A percentile compares a stretch with the other conserved stretches of the same genome.
Evolutionary conservation across 2,329 filamentous ascomycete genomes (phyloP).

Genomic region (Plenodomus lindquistii): DNA sequence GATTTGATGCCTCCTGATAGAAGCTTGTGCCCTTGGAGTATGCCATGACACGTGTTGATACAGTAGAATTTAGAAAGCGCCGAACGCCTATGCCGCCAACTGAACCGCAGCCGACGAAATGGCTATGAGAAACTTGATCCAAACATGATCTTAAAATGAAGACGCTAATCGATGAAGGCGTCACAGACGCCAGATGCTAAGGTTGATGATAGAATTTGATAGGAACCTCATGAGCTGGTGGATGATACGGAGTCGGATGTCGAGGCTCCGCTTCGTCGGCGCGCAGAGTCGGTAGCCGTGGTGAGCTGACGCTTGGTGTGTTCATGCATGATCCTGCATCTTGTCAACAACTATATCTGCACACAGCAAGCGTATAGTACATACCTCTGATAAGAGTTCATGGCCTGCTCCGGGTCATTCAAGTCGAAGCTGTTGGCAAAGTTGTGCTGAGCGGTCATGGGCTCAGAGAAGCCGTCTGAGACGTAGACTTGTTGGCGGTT

Average conservation of each 20-base stretch:
- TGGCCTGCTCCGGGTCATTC: slow-evolving; percentile 43
- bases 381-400: slow-evolving; percentile 51
- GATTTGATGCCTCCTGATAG: no score
- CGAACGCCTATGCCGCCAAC: background rate
- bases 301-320: slow-evolving; percentile 55
- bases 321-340: slow-evolving; percentile 53
- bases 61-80: background rate
- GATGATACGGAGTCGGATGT: slow-evolving; percentile 24
- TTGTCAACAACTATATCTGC: slow-evolving; percentile 12
- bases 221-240: slow-evolving; percentile 15
- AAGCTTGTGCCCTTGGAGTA: no score
- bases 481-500: slow-evolving; percentile 41
- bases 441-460: slow-evolving; percentile 48
- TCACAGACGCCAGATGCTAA: no score
- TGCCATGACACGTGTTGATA: no score
- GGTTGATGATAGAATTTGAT: background rate
- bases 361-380: slow-evolving; percentile 5
- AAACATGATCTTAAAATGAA: background rate
- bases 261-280: slow-evolving; percentile 39
- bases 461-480: slow-evolving; percentile 46
- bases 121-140: background rate
- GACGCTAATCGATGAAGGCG: no score
- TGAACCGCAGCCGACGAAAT: background rate
- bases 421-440: slow-evolving; percentile 51
- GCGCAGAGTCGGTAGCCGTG: slow-evolving; percentile 50